Conservation (phyloP, 2,329 filamentous ascomycete genomes). For the Periconia macrospinosa region DNA sequence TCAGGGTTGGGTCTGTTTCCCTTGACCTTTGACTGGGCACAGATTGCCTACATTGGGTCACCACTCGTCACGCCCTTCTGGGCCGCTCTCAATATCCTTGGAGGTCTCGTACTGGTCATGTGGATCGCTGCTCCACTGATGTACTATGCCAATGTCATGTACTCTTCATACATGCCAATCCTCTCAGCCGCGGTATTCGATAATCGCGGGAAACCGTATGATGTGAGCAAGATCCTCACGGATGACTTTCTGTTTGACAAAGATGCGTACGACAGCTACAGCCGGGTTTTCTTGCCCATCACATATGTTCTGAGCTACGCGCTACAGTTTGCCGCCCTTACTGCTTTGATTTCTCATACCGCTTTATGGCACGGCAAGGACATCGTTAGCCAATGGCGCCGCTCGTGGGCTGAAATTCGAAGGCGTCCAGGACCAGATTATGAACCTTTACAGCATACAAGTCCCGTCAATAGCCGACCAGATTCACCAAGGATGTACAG, state of each 20-base stretch:
- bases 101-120: slow-evolving; percentile 79
- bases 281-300: slow-evolving; percentile 80
- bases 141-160: slow-evolving; percentile 79
- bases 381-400: slow-evolving; percentile 75
- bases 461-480: slow-evolving; percentile 37
- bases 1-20: slow-evolving; percentile 84
- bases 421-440: slow-evolving; percentile 33
- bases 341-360: slow-evolving; percentile 79
- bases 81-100: slow-evolving; percentile 83
- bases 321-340: slow-evolving; percentile 80
- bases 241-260: slow-evolving; percentile 76
- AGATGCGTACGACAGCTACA: slow-evolving; percentile 77
- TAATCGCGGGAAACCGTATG: slow-evolving; percentile 77
- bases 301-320: slow-evolving; percentile 87
- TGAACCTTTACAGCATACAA: slow-evolving; percentile 31
- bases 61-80: slow-evolving; percentile 83
- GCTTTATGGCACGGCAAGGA: slow-evolving; percentile 82
- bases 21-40: slow-evolving; percentile 88
- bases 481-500: slow-evolving; percentile 23
- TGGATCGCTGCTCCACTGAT: slow-evolving; percentile 80
- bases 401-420: slow-evolving; percentile 66
- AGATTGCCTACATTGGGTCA: slow-evolving; percentile 85
- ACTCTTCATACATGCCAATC: slow-evolving; percentile 83
- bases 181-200: slow-evolving; percentile 84
- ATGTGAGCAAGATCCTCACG: slow-evolving; percentile 79